Conservation (phyloP, 164 flowering plant genomes). For the Annona cherimola region DNA sequence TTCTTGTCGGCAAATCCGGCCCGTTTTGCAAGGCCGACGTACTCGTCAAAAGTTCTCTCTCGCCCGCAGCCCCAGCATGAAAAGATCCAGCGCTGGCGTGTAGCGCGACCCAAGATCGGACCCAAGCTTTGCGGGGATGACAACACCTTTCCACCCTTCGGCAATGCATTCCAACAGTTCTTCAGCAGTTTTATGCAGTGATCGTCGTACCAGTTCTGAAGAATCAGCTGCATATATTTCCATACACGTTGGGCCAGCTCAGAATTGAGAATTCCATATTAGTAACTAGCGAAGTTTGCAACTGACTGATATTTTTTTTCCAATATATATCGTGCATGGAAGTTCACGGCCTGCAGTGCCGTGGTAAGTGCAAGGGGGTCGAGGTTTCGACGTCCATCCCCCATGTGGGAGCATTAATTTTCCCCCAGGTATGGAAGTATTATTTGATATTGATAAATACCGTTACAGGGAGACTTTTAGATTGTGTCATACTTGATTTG, state of each 20-base stretch:
- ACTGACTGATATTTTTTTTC: no score
- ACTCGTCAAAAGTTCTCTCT: constrained; percentile 28
- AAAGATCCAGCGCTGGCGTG: constrained; percentile 14
- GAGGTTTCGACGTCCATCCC: no score
- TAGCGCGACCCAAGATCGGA: constrained; percentile 1
- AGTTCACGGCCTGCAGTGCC: constrained; percentile 77
- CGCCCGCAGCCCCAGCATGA: constrained; percentile 20
- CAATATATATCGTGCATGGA: constrained; percentile 88
- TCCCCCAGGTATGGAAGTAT: no score
- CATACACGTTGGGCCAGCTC: no score
- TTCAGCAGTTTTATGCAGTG: constrained; percentile 25
- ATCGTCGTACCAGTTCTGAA: constrained; percentile 34
- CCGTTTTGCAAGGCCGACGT: constrained; percentile 15
- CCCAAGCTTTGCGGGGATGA: constrained; percentile 21
- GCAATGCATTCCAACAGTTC: constrained; percentile 31
- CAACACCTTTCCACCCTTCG: constrained; percentile 29
- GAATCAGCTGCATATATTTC: constrained; percentile 13
- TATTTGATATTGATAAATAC: no score
- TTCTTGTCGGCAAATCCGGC: constrained; percentile 22
- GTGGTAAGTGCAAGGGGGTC: no score
- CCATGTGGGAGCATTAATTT: no score
- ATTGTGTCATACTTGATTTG: no score
- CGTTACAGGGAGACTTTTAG: no score
- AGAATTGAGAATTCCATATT: not conserved
- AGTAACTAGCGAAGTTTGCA: no score